These are phyloP conservation scores for Gamsiella multidivaricata DNA, from an alignment of 192 early-diverging fungal genomes.

Conservation along the genomic window DNA sequence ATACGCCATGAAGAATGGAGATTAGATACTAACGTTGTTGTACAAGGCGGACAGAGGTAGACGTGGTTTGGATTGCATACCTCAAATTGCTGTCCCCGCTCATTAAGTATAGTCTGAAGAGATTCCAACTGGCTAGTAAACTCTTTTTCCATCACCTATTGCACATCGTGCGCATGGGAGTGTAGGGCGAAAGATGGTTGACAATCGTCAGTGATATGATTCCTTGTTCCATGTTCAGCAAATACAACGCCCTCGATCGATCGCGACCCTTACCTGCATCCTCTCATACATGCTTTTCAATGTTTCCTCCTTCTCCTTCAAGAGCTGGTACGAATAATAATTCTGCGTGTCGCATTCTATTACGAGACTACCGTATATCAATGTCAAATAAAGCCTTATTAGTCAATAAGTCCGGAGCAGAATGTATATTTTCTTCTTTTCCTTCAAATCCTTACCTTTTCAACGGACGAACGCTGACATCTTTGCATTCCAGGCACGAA, in stretches of 20 bases:
- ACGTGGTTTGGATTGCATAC: background rate
- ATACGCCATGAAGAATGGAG: too few species aligned
- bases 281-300: slow-evolving; percentile 13
- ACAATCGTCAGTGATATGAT: background rate
- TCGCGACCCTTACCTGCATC: slow-evolving; percentile 20
- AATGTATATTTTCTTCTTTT: background rate
- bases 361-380: background rate
- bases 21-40: too few species aligned
- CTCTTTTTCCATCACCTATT: slow-evolving; percentile 41
- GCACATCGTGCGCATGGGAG: too few species aligned
- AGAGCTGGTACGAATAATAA: slow-evolving; percentile 34
- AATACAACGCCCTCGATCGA: background rate
- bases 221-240: background rate
- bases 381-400: background rate
- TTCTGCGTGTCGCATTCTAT: slow-evolving; percentile 43
- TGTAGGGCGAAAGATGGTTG: background rate
- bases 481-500: slow-evolving; percentile 14
- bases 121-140: slow-evolving; percentile 25
- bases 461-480: slow-evolving; percentile 12
- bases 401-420: background rate
- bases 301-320: slow-evolving; percentile 48
- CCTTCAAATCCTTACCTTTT: slow-evolving; percentile 5
- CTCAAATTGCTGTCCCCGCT: slow-evolving; percentile 26
- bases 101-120: slow-evolving; percentile 16
- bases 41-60: background rate